A percentile compares a stretch with the other conserved stretches of the same genome.
These are phyloP conservation scores for Remersonia thermophila DNA, from an alignment of 2,329 filamentous ascomycete genomes.

Conservation along the genomic window DNA sequence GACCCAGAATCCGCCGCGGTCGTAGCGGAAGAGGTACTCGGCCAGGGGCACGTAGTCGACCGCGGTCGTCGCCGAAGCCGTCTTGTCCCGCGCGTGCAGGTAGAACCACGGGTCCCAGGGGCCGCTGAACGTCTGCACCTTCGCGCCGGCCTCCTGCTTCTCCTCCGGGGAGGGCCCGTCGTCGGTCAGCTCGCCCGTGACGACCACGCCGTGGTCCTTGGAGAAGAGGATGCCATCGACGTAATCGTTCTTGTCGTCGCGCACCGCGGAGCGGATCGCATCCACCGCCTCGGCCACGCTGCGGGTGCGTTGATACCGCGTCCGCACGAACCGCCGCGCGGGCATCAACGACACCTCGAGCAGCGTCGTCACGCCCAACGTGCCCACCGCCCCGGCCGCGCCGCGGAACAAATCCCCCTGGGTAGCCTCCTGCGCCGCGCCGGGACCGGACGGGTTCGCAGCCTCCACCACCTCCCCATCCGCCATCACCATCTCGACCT, in stretches of 20 bases:
- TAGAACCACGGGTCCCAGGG: constrained; percentile 66
- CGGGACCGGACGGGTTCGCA: constrained; percentile 2
- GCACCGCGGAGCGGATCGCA: constrained; percentile 36
- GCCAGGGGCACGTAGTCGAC: constrained; percentile 52
- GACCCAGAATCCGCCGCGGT: constrained; percentile 65
- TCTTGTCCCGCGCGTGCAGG: constrained; percentile 48
- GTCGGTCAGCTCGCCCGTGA: constrained; percentile 51
- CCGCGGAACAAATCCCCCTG: constrained; percentile 45
- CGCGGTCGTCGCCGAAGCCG: constrained; percentile 8
- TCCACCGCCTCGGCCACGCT: constrained; percentile 36
- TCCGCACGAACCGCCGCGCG: constrained; percentile 48
- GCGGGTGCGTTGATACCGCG: constrained; percentile 45
- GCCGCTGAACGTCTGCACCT: constrained; percentile 41
- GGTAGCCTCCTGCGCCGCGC: constrained; percentile 20
- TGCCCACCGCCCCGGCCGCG: constrained; percentile 55
- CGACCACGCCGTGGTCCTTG: constrained; percentile 49
- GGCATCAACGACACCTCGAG: constrained; percentile 51
- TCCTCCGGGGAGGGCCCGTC: constrained; percentile 27
- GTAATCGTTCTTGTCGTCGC: constrained; percentile 45
- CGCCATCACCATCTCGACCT: constrained; percentile 57
- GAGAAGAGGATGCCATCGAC: constrained; percentile 62
- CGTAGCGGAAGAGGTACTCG: constrained; percentile 67
- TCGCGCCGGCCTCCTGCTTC: constrained; percentile 17
- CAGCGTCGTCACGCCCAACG: constrained; percentile 54
- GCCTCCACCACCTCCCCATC: constrained; percentile 50